A percentile compares a stretch with the other conserved stretches of the same genome.
Evolutionary conservation across 495 filamentous ascomycete species (phyloP).

Genomic region (Lichenothelia convexa): DNA sequence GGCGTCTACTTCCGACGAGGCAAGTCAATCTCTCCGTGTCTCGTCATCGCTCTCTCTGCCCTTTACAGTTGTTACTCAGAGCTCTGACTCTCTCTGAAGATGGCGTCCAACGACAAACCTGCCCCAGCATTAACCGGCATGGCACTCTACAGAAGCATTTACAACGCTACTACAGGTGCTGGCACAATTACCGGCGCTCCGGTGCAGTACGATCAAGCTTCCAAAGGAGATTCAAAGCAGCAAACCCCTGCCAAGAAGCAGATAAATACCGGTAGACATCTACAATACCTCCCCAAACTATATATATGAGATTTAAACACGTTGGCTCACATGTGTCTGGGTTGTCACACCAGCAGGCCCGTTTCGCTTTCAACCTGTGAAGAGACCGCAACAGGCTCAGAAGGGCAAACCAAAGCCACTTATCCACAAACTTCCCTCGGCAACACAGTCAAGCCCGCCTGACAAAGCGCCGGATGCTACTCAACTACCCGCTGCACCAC

Average conservation of each 20-base stretch:
- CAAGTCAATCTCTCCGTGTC: too few species aligned
- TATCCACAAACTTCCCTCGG: slow-evolving; percentile 6
- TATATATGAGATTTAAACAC: slow-evolving; percentile 12
- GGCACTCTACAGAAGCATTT: too few species aligned
- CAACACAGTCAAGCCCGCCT: slow-evolving; percentile 7
- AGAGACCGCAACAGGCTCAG: slow-evolving; percentile 50
- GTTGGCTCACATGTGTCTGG: slow-evolving; percentile 31
- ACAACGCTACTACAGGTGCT: too few species aligned
- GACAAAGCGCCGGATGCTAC: slow-evolving; percentile 5
- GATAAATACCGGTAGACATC: slow-evolving; percentile 52
- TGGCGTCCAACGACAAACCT: too few species aligned
- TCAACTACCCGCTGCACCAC: slow-evolving; percentile 4
- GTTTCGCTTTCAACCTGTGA: slow-evolving; percentile 76
- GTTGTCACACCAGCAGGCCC: slow-evolving; percentile 33
- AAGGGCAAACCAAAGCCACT: slow-evolving; percentile 46
- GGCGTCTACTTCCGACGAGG: too few species aligned
- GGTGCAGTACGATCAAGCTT: slow-evolving; percentile 48
- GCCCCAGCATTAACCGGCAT: too few species aligned
- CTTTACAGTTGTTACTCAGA: too few species aligned
- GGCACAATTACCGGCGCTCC: slow-evolving; percentile 60
- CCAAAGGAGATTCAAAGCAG: slow-evolving; percentile 13
- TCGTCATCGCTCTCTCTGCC: too few species aligned
- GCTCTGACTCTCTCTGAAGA: too few species aligned
- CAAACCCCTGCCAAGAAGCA: slow-evolving; percentile 49
- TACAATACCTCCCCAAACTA: slow-evolving; percentile 17